Conservation (phyloP, 441 rosid genomes). For the Capsella rubella region DNA sequence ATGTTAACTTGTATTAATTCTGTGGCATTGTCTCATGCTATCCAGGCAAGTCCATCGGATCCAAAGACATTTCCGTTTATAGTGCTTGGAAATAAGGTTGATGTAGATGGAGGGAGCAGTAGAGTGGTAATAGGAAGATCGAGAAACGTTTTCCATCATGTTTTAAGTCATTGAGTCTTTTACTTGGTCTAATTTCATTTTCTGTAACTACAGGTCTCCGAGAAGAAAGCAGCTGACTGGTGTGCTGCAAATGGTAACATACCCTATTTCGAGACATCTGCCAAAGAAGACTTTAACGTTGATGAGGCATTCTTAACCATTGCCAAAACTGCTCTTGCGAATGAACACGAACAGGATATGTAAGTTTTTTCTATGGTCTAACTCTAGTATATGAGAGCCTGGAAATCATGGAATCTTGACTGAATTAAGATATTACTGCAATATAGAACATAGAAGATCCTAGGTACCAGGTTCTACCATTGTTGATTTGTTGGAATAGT, state of each 20-base stretch:
- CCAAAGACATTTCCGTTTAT: slow-evolving; percentile 79
- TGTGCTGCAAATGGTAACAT: slow-evolving; percentile 60
- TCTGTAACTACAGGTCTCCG: slow-evolving; percentile 50
- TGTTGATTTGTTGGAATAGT: slow-evolving; percentile 10
- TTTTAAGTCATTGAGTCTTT: neutral
- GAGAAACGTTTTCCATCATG: slow-evolving; percentile 2
- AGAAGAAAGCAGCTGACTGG: slow-evolving; percentile 64
- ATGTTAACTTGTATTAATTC: slow-evolving; percentile 2
- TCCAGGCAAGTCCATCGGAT: slow-evolving; percentile 85
- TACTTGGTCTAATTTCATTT: slow-evolving; percentile 8
- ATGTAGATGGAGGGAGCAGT: slow-evolving; percentile 96
- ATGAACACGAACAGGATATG: slow-evolving; percentile 61
- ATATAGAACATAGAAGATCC: neutral
- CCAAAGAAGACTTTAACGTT: slow-evolving; percentile 59
- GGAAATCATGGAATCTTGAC: neutral
- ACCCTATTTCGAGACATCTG: slow-evolving; percentile 71
- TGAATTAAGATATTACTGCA: neutral
- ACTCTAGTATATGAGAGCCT: neutral
- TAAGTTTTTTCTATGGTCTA: slow-evolving; percentile 41
- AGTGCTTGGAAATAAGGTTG: slow-evolving; percentile 96
- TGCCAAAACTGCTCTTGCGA: slow-evolving; percentile 55
- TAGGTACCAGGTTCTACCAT: neutral
- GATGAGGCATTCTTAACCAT: slow-evolving; percentile 63
- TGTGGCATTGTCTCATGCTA: slow-evolving; percentile 3
- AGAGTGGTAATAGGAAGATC: slow-evolving; percentile 71